A percentile compares a stretch with the other conserved stretches of the same genome.
Evolutionary conservation across 2,329 filamentous ascomycete species (phyloP).

Genomic region (Pseudocercospora crystallina): DNA sequence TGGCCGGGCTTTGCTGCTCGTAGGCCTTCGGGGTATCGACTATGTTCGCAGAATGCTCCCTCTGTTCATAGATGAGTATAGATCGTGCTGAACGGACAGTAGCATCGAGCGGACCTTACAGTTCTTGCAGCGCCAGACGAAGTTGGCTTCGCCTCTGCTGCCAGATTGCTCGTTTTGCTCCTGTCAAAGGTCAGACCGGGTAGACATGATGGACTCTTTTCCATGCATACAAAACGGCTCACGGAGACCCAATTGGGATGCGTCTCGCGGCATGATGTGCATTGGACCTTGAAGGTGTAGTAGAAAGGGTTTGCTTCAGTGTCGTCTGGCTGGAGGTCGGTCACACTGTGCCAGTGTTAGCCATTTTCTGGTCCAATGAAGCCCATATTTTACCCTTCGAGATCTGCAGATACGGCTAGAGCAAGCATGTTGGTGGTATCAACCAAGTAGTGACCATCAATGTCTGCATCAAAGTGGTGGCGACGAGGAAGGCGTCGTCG

Average conservation of each 20-base stretch:
- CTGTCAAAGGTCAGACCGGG: slow-evolving; percentile 46
- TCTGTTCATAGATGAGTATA: slow-evolving; percentile 46
- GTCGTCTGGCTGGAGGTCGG: slow-evolving; percentile 82
- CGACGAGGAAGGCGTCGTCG: not conserved
- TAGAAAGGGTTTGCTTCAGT: slow-evolving; percentile 80
- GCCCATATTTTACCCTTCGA: slow-evolving; percentile 58
- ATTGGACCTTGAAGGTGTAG: slow-evolving; percentile 98
- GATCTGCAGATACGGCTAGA: slow-evolving; percentile 66
- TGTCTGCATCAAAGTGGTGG: slow-evolving; percentile 13
- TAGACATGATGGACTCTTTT: not conserved
- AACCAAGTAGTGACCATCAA: slow-evolving; percentile 9
- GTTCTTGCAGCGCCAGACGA: slow-evolving; percentile 99
- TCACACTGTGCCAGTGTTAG: slow-evolving; percentile 64
- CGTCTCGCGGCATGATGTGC: slow-evolving; percentile 91
- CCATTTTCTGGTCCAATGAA: not conserved
- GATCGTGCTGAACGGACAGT: not conserved
- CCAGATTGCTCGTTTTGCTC: slow-evolving; percentile 89
- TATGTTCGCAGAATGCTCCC: slow-evolving; percentile 84
- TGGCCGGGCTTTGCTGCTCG: slow-evolving; percentile 68
- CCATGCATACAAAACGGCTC: slow-evolving; percentile 74
- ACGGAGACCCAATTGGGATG: slow-evolving; percentile 85
- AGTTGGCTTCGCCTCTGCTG: slow-evolving; percentile 93
- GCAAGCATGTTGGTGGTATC: slow-evolving; percentile 57
- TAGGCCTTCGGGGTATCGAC: slow-evolving; percentile 72
- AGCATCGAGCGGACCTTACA: slow-evolving; percentile 68